Evolutionary conservation across 2,329 filamentous ascomycete genomes (phyloP), one percentile per base, ranked within the genome.

Genomic region (Fusarium algeriense): DNA sequence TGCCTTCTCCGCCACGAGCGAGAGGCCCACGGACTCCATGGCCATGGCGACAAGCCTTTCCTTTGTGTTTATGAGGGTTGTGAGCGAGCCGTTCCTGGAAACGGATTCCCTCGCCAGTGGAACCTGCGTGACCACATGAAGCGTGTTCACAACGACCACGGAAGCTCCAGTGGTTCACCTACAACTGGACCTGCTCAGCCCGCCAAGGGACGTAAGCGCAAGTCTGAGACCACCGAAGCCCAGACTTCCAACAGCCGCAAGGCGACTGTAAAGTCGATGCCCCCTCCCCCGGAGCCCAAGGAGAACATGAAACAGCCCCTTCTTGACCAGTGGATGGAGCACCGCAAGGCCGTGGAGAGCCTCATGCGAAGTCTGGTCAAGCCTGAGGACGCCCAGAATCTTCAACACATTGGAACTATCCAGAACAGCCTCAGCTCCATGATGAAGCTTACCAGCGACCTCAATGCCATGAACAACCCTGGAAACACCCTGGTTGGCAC

Each of bases 41-140:
- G 95, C 71, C 95, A 98, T 76, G 95, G 95, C 69, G 92, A 95
- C 77, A 95, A 97, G 82, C 95, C 95, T 17, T 95, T 95, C 80
- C 89, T 96, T 55, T 98, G 95, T 88, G 89, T 91, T 65, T 96
- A 95, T 81, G 87, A 92, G 32, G 94, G 93, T 68, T 98, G 95
- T 78, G 94, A 98, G 78, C 92, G 95, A 71, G 90, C 93, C 63
- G 85, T 92, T 37, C 85, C 89, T 28, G 94, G 94, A 76, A 94
- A 95, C 80, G 95, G 95, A 75, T 98, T 98, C 79, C 95, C 95
- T 40, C 91, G 95, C 76, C 92, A 95, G 77, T 98, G 96, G 93
- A 98, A 98, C 83, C 88, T 97, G 58, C 91, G 92, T 81, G 95
- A 98, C 83, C 95, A 98, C 86, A 98, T 98, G 95, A 93, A 94